Percentiles rank a stretch among this genome's conserved stretches.
Conservation (phyloP, 768 basidiomycete genomes). For the Coprinopsis sp. region DNA sequence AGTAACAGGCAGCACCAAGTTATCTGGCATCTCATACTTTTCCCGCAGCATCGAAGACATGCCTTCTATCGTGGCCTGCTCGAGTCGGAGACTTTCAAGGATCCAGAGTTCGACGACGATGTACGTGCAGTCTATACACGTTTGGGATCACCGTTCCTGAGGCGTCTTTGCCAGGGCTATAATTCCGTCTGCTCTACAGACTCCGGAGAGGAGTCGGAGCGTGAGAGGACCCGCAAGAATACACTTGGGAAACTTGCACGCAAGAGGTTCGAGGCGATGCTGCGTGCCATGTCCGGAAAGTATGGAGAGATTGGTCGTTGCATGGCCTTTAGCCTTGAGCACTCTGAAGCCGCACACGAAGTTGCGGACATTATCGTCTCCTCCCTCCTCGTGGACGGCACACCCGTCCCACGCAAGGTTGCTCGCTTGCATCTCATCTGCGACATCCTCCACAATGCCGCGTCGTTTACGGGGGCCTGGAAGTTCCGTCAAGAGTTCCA, state of each 20-base stretch:
- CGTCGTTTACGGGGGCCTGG: constrained; percentile 93
- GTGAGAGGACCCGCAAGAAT: constrained; percentile 74
- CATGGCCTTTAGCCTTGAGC: constrained; percentile 96
- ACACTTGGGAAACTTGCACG: constrained; percentile 75
- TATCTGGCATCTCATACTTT: constrained; percentile 2
- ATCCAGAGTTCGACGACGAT: constrained; percentile 81
- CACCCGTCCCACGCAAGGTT: constrained; percentile 95
- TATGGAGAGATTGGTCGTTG: constrained; percentile 89
- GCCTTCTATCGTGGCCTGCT: constrained; percentile 68
- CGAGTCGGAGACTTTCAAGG: constrained; percentile 47
- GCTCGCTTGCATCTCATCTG: constrained; percentile 94
- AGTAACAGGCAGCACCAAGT: constrained; percentile 19
- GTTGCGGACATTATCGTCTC: constrained; percentile 89
- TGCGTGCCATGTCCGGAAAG: constrained; percentile 80
- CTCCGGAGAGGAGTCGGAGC: constrained; percentile 90
- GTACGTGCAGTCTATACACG: constrained; percentile 28
- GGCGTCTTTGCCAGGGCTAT: constrained; percentile 57
- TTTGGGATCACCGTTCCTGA: background rate
- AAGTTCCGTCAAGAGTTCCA: constrained; percentile 96
- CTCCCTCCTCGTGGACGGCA: constrained; percentile 85
- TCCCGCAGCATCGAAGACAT: constrained; percentile 60
- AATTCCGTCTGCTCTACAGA: constrained; percentile 89
- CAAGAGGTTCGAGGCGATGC: constrained; percentile 84
- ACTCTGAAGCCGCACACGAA: constrained; percentile 93
- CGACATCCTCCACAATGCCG: constrained; percentile 96